Percentiles rank a stretch among this genome's conserved stretches.
Evolutionary conservation across 257 asterid species (phyloP).

Genomic region (Plantago elongata): DNA sequence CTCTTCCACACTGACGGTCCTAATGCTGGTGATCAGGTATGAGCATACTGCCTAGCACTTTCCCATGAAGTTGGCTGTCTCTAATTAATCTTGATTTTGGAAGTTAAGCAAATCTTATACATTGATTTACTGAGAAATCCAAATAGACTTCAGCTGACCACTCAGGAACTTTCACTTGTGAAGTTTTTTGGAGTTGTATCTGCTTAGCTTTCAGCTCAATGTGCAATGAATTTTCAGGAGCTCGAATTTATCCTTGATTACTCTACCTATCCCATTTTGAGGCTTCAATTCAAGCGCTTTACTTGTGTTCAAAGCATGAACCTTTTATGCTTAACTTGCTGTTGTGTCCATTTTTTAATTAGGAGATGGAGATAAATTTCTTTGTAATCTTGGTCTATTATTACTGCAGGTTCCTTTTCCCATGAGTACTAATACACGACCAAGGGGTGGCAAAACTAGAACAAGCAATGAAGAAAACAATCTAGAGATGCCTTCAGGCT

Average conservation of each 20-base stretch:
- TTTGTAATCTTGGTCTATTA: neutral
- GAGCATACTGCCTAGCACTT: slow-evolving; percentile 8
- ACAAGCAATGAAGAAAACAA: slow-evolving; percentile 54
- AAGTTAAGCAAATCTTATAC: slow-evolving; percentile 7
- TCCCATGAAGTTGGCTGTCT: neutral
- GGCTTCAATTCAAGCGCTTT: too few relatives aligned
- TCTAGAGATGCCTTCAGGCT: slow-evolving; percentile 45
- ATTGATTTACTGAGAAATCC: neutral
- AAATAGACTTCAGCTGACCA: neutral
- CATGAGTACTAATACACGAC: slow-evolving; percentile 74
- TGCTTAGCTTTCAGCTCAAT: neutral
- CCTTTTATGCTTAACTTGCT: too few relatives aligned
- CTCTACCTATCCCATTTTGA: too few relatives aligned
- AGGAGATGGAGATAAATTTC: too few relatives aligned
- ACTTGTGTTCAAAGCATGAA: too few relatives aligned
- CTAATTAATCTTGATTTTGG: too few relatives aligned
- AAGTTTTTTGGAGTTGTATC: neutral
- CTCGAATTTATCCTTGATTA: too few relatives aligned
- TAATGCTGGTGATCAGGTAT: slow-evolving; percentile 99
- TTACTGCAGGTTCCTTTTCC: slow-evolving; percentile 88
- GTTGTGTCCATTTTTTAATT: too few relatives aligned
- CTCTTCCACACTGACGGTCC: slow-evolving; percentile 98
- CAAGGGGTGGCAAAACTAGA: slow-evolving; percentile 60
- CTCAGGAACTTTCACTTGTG: slow-evolving; percentile 1
- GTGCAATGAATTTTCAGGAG: neutral